Evolutionary conservation across 106 monocot species (phyloP).

Genomic region (Chionographis japonica): DNA sequence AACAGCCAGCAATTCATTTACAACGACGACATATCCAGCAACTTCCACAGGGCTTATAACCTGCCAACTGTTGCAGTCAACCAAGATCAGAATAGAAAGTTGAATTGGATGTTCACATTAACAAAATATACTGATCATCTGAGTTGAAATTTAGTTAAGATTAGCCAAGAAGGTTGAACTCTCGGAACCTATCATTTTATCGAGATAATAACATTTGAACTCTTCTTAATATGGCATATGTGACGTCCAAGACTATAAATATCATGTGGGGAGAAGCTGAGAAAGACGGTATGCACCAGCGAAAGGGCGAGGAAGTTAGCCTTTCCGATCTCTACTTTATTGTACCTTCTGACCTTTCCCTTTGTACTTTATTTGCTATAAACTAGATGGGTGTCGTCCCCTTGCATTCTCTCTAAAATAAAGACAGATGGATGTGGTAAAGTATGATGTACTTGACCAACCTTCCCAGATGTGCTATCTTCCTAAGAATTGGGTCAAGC

Average conservation of each 20-base stretch:
- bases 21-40: slow-evolving; percentile 67
- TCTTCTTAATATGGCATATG: no score
- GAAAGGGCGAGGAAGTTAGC: no score
- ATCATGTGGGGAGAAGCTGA: no score
- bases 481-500: slow-evolving; percentile 86
- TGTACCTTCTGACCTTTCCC: no score
- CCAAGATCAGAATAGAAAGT: slow-evolving; percentile 2
- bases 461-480: slow-evolving; percentile 90
- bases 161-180: background rate
- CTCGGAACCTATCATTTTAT: no score
- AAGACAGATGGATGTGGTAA: background rate
- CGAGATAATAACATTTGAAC: no score
- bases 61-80: slow-evolving; percentile 73
- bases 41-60: slow-evolving; percentile 95
- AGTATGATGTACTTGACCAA: slow-evolving; percentile 12
- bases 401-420: background rate
- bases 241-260: no score
- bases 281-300: no score
- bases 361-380: no score
- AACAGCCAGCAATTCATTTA: slow-evolving; percentile 75
- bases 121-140: background rate
- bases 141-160: background rate
- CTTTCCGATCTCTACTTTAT: no score
- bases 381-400: background rate
- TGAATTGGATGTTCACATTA: background rate